Evolutionary conservation across 78 protist genomes (phyloP), one percentile per base, ranked within the genome.

Genomic region (Monosiga brevicollis): DNA sequence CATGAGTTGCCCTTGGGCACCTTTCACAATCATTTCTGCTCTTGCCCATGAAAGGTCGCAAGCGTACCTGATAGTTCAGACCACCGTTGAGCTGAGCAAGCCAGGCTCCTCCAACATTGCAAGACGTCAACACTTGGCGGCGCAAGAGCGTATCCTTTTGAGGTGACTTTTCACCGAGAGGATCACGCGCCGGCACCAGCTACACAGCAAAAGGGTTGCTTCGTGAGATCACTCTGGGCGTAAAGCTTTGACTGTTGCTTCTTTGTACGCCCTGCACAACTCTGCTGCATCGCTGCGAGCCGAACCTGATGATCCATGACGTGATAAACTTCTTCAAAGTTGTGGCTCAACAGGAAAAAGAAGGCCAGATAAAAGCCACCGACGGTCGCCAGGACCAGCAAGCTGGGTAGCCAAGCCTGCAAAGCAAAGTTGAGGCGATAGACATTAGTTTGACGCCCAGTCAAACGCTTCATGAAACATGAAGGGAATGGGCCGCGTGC

Each of bases 291-390:
- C n/a, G n/a, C n/a, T n/a, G n/a, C n/a, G n/a, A n/a, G n/a, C n/a
- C n/a, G n/a, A 6, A 49, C 62, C 15, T 49, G 6, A 15, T 49
- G 6, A 15, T 49, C 15, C 29, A 49, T 15, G 62, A 49, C 62
- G 54, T 62, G 32, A 24, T 54, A 24, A 2, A 72, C 86, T 42
- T 79, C 90, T 54, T 70, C 85, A 38, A 78, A 87, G 86, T 79
- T 87, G 86, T 87, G 90, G 62, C 86, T 82, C 37, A 87, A 70
- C 41, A 82, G 22, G 83, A 87, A 87, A 86, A 80, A 80, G 80
- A 87, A 76, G 32, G 80, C 86, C 41, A 87, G 86, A 78, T 87
- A 87, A 38, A 35, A 23, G 2, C 83, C 73, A 38, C 73, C 87
- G 25, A 75, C 62, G 24, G 15, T 49, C 62, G 62, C 62, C 62